Base-by-base conservation (phyloP, 495 filamentous ascomycete genomes). In the Hypoxylon fragiforme region DNA sequence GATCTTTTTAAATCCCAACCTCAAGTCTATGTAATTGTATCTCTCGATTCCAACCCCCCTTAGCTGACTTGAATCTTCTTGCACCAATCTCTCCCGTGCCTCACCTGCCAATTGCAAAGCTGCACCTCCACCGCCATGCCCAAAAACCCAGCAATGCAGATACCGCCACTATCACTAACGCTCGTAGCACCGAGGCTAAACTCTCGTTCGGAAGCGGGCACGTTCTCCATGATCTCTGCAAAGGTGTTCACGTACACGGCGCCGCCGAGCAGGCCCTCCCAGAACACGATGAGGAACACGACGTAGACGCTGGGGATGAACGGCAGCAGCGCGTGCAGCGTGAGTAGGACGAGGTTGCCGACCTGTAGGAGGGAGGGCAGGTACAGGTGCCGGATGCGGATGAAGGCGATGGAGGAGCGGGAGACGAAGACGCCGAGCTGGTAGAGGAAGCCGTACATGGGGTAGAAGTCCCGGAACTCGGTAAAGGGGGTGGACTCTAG, bases 221-320 rank as follows among this genome's bases (percentile, higher is more conserved):
- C 87, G 7, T 83, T 81, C 45, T 97, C 89, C 62, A 85, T 84
- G 53, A 98, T 68, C 68, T 92, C 88, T 0, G 92, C 90, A 71
- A 96, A 98, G 0, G 92, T 95, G 52, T 92, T 96, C 36, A 97
- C 91, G 62, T 98, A 98, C 0, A 97, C 94, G 7, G 86, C 71
- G 0, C 94, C 94, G 4, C 94, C 94, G 0, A 98, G 75, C 31
- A 98, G 69, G 0, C 94, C 94, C 66, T 96, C 92, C 92, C 94
- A 97, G 65, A 97, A 95, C n/a, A 96, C 73, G 37, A 97, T 73
- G 4, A 79, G 63, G 66, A 95, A 96, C 3, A 97, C 70, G 15
- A 95, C 62, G 62, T 87, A 97, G 7, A 97, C 85, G 47, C 71
- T 88, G 0, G 92, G 92, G 31, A 97, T 80, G 54, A 90, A 92